Evolutionary conservation across 2,329 filamentous ascomycete species (phyloP), one percentile per base, ranked within the genome.

Genomic region (Botryotinia convoluta): DNA sequence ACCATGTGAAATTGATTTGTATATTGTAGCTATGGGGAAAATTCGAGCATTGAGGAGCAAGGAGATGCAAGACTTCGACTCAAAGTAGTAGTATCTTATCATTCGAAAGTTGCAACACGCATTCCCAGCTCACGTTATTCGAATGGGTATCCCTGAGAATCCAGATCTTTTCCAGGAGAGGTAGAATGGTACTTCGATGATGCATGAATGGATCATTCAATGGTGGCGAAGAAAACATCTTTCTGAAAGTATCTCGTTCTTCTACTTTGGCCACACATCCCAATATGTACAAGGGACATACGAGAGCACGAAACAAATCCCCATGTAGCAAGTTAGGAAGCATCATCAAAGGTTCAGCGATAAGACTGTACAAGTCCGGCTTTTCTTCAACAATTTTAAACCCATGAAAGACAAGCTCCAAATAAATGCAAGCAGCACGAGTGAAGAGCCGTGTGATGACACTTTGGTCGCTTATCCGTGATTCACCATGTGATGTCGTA

Each of bases 121-220:
- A 37, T 35, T 72, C 71, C 71, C 71, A 72, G 35, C 71, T 72
- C 26, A 72, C 32, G 26, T 69, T 22, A 26, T 72, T 61, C n/a
- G 8, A 48, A 37, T 26, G 69, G 16, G 57, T 77, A 76, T 62
- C 57, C 72, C 18, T 68, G 16, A 69, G 63, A 48, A 26, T 70
- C 78, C 79, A 80, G 35, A 79, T 71, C 18, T 77, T 73, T 75
- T 80, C 78, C 32, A 80, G 62, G 60, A 78, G 62, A 39, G 78
- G 76, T n/a, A 80, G 57, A 42, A 80, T 76, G 51, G 73, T 77
- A 39, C 64, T 62, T 59, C 79, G 77, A 75, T 80, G 79, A 68
- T 77, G 72, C 37, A 80, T 69, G 14, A 70, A 76, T 7, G 76
- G 73, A 74, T 80, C 76, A 16, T 79, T 59, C 29, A 80, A 63